Base-by-base conservation (phyloP, 805 yeast species). In the Debaryomyces maramus region DNA sequence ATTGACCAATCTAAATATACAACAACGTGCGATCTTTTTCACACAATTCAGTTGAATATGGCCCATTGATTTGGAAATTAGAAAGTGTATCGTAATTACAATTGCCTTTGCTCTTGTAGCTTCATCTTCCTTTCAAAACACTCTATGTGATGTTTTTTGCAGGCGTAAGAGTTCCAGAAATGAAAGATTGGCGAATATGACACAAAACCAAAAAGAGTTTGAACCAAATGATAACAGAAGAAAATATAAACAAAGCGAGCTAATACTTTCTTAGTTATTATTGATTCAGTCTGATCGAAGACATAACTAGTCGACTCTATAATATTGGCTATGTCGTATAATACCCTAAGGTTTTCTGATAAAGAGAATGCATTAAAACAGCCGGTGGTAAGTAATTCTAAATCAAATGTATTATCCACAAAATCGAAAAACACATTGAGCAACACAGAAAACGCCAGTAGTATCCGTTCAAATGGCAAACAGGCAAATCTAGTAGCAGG, bases 351-450 rank as follows among this genome's bases (percentile, higher is more conserved):
- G 22, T 41, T 43, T 34, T 22, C 45, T 11, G 52, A 48, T 24
- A 33, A 46, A 32, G 50, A 48, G 28, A 47, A 47, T 34, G 40
- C 40, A 9, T 24, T 24, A 15, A 24, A 24, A 10, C 28, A 24
- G 13, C 11, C 28, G 11, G 15, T n/a, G 13, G 3, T 24, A 6
- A 24, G 13, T 24, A 24, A 5, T 24, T 24, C 28, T 13, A 24
- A 24, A 22, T 27, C 31, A 36, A 34, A 20, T 17, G 32, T 15
- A 22, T 24, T 15, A 23, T 4, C 36, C 20, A 21, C 19, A 13
- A 27, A 24, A 21, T 31, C 43, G 17, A 38, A 31, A 14, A 31
- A 32, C 15, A 35, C 16, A 29, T n/a, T 16, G 17, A 29, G 34
- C 10, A 13, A 16, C 20, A 11, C 20, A 16, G 36, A 23, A 34